Conservation (phyloP, 805 yeast species). For the Saccharomycopsis selenospora region DNA sequence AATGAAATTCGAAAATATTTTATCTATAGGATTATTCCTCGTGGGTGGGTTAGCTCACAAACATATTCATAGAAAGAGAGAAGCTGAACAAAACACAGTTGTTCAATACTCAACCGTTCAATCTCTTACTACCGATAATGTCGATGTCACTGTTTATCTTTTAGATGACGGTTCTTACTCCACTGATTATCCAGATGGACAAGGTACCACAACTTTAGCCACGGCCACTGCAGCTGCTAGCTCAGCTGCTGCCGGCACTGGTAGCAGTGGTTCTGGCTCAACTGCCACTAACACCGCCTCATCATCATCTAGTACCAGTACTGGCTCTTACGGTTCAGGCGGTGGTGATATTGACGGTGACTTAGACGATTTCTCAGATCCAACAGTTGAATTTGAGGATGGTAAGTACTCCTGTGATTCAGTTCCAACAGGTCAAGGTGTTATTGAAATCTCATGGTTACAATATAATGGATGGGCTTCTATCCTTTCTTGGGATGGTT, state of each 20-base stretch:
- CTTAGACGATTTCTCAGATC: conserved; percentile 40
- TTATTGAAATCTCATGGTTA: conserved; percentile 60
- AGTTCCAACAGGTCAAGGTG: conserved; percentile 80
- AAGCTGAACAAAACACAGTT: conserved; percentile 3
- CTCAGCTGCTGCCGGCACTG: conserved; percentile 20
- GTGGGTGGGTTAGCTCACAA: not conserved
- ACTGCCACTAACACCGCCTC: conserved; percentile 28
- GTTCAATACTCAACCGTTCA: conserved; percentile 7
- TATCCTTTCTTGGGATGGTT: conserved; percentile 45
- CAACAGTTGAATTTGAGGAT: conserved; percentile 53
- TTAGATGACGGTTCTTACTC: conserved; percentile 9
- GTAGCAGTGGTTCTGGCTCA: conserved; percentile 21
- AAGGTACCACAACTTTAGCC: not conserved
- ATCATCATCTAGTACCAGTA: conserved; percentile 30
- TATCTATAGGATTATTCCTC: not conserved
- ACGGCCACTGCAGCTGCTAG: conserved; percentile 1
- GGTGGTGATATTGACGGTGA: conserved; percentile 46
- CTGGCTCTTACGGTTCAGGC: conserved; percentile 21
- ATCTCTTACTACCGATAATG: conserved; percentile 14
- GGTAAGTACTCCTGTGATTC: conserved; percentile 57
- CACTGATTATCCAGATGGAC: conserved; percentile 1
- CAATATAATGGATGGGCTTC: conserved; percentile 83
- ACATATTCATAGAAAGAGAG: conserved; percentile 12
- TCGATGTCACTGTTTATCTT: conserved; percentile 16
- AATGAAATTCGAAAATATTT: not conserved